Conservation (phyloP, 2,329 filamentous ascomycete genomes). For the Aspergillus pseudotamarii region DNA sequence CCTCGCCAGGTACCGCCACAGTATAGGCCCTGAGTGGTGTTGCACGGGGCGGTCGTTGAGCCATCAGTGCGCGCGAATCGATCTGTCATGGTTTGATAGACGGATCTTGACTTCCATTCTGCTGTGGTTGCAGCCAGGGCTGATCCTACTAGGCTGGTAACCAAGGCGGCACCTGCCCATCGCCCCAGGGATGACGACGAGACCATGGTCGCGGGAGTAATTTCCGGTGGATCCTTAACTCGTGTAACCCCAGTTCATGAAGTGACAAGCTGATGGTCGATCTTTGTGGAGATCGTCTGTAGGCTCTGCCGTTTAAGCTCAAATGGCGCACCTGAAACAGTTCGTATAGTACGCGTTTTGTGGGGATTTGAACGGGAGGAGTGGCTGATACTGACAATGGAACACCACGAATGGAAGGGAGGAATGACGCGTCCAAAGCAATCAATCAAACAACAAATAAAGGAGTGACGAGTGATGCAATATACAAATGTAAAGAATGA, state of each 20-base stretch:
- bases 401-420: background rate
- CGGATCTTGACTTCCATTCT: slow-evolving; percentile 45
- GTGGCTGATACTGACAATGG: background rate
- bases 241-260: background rate
- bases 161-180: background rate
- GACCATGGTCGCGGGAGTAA: background rate
- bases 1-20: slow-evolving; percentile 66
- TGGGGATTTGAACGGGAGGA: background rate
- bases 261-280: background rate
- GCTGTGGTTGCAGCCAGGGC: slow-evolving; percentile 26
- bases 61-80: slow-evolving; percentile 48
- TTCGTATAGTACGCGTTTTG: background rate
- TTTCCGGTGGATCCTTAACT: background rate
- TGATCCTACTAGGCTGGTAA: background rate
- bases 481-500: background rate
- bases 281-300: background rate
- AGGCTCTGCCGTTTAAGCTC: background rate
- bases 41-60: slow-evolving; percentile 35
- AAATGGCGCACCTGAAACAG: background rate
- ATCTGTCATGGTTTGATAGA: slow-evolving; percentile 53
- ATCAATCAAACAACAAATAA: background rate
- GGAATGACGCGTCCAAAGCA: background rate
- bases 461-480: background rate
- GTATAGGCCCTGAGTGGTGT: slow-evolving; percentile 42
- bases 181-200: background rate